Base-by-base conservation (phyloP, 1,284 basidiomycete genomes). In the Athelia psychrophila region DNA sequence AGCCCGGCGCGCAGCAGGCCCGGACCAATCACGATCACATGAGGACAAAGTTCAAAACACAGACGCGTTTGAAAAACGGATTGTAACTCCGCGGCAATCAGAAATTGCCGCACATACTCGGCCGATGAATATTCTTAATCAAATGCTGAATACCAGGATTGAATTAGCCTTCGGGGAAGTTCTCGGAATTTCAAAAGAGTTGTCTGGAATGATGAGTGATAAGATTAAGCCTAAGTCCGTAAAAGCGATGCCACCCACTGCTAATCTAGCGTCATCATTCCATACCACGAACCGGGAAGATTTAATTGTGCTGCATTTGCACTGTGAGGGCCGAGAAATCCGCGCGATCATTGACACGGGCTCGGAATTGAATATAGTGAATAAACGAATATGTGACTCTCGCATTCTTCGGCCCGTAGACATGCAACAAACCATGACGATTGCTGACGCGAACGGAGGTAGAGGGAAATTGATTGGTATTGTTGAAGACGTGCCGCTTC, bases 401-500 rank as follows among this genome's bases (percentile, higher is more conserved):
- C 20, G 13, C 2, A 36, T 52, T 13, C n/a, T 30, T 6, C 10
- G 46, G 32, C 59, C 60, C 3, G 44, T 64, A 9, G 59, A 65
- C 45, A 36, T 53, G 15, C 23, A 32, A 9, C n/a, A 47, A 1
- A 23, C 19, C 16, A 50, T 59, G 6, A 51, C 32, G 1, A 60
- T 66, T 52, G 57, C 58, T 40, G 60, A 65, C 49, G 61, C 60
- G 0, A 64, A 60, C 50, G 63, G 65, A 18, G 58, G 54, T 2
- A 42, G 53, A 49, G 56, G 56, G 3, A 27, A 32, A 33, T 47
- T 63, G 4, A 40, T 46, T 27, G 63, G 62, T 27, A 44, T 55
- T 20, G 52, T 60, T 1, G 9, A 47, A 16, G 47, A 58, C 22
- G 55, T 63, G 1, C 44, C 48, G 12, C 45, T 66, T 2, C 35